These are phyloP conservation scores for Chaetomium fimeti DNA, from an alignment of 495 filamentous ascomycete genomes.

Conservation along the genomic window DNA sequence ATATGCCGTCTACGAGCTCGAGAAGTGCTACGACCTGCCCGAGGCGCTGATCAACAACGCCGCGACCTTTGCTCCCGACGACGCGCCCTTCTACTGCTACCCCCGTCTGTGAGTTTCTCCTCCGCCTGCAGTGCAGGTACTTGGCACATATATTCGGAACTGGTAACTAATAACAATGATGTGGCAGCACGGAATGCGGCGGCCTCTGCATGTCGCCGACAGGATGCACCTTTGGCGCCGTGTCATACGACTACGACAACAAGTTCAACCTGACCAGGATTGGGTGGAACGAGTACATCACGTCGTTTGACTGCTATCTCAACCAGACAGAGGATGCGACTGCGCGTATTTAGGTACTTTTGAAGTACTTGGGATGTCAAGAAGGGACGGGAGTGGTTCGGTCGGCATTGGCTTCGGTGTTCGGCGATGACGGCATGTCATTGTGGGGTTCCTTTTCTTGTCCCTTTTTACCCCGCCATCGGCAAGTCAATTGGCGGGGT, in stretches of 20 bases:
- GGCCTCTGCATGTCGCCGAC: slow-evolving; percentile 44
- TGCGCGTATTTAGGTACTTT: neutral
- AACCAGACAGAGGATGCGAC: slow-evolving; percentile 22
- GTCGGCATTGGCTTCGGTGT: slow-evolving; percentile 19
- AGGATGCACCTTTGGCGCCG: slow-evolving; percentile 46
- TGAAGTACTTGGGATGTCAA: slow-evolving; percentile 3
- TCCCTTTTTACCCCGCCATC: slow-evolving; percentile 19
- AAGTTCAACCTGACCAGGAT: slow-evolving; percentile 42
- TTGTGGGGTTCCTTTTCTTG: neutral
- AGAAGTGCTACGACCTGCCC: slow-evolving; percentile 41
- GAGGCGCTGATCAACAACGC: slow-evolving; percentile 34
- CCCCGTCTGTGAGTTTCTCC: slow-evolving; percentile 31
- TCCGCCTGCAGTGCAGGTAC: too few relatives aligned
- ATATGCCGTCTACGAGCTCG: slow-evolving; percentile 38
- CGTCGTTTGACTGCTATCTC: slow-evolving; percentile 41
- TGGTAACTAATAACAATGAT: neutral
- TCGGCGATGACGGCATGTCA: slow-evolving; percentile 22
- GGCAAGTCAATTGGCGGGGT: slow-evolving; percentile 18
- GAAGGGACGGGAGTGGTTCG: too few relatives aligned
- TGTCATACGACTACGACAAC: slow-evolving; percentile 36
- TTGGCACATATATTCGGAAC: neutral
- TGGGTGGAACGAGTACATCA: slow-evolving; percentile 38
- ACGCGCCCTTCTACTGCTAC: slow-evolving; percentile 43
- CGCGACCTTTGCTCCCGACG: slow-evolving; percentile 45
- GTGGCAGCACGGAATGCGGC: slow-evolving; percentile 31